Evolutionary conservation across 805 yeast genomes (phyloP).

Genomic region (Schwanniomyces pseudopolymorphus): DNA sequence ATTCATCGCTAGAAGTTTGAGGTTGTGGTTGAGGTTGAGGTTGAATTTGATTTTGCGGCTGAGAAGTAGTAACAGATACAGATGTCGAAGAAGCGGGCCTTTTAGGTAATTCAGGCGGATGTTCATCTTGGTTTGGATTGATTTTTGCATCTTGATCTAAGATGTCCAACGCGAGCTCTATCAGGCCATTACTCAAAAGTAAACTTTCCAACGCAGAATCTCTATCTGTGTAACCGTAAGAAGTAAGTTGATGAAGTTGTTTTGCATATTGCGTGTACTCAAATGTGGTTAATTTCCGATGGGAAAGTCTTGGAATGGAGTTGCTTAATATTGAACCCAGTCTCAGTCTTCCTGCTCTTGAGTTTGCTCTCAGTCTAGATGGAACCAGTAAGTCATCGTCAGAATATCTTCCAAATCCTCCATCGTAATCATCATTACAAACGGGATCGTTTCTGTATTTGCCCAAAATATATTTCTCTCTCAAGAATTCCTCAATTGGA

Average conservation of each 20-base stretch:
- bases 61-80: conserved; percentile 10
- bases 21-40: too few relatives aligned
- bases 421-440: conserved; percentile 35
- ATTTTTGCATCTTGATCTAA: conserved; percentile 41
- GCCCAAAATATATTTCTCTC: conserved; percentile 70
- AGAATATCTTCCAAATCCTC: conserved; percentile 19
- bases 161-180: conserved; percentile 58
- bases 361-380: conserved; percentile 12
- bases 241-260: conserved; percentile 43
- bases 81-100: conserved; percentile 24
- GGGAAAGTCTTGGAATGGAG: conserved; percentile 42
- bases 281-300: conserved; percentile 52
- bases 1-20: conserved; percentile 17
- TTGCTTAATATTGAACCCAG: conserved; percentile 14
- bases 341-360: conserved; percentile 17
- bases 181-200: conserved; percentile 55
- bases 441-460: conserved; percentile 47
- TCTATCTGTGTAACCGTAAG: conserved; percentile 57
- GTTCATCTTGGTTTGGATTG: conserved; percentile 36
- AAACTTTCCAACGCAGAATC: conserved; percentile 67
- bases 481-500: conserved; percentile 55
- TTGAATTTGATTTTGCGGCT: too few relatives aligned
- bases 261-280: conserved; percentile 53
- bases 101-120: conserved; percentile 50
- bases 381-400: conserved; percentile 9